Evolutionary conservation across 2,329 filamentous ascomycete genomes (phyloP).

Genomic region (Mollisia scopiformis): DNA sequence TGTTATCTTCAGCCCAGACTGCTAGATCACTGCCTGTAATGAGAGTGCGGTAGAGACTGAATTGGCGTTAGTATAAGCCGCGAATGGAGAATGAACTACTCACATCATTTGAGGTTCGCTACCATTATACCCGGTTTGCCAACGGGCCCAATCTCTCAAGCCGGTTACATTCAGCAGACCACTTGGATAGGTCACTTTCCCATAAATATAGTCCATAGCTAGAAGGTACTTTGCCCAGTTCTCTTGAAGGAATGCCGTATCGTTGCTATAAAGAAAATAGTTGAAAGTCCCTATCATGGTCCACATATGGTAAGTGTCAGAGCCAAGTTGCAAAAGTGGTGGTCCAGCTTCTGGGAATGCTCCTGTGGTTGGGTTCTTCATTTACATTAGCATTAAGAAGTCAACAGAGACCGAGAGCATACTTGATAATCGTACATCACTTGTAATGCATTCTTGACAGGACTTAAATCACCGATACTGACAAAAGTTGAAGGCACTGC

Average conservation of each 20-base stretch:
- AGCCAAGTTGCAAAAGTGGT: conserved; percentile 27
- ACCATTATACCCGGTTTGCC: conserved; percentile 31
- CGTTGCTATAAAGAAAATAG: conserved; percentile 59
- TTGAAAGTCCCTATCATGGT: conserved; percentile 62
- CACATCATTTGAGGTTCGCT: conserved; percentile 34
- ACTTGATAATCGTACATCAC: conserved; percentile 48
- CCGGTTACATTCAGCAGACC: conserved; percentile 36
- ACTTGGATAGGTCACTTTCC: conserved; percentile 41
- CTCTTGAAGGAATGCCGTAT: conserved; percentile 48
- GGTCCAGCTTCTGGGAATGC: conserved; percentile 33
- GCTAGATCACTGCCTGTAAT: conserved; percentile 50
- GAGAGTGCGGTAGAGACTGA: conserved; percentile 47
- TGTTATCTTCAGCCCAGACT: conserved; percentile 40
- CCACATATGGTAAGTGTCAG: conserved; percentile 61
- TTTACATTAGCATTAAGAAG: too few relatives aligned
- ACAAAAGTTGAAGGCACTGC: conserved; percentile 57
- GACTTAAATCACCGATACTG: conserved; percentile 54
- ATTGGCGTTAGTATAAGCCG: background rate
- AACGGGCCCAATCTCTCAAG: conserved; percentile 33
- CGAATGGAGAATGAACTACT: background rate
- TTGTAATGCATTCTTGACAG: conserved; percentile 47
- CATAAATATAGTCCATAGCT: conserved; percentile 49
- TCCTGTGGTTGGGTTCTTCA: conserved; percentile 24
- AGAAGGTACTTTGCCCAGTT: conserved; percentile 54
- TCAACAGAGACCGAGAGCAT: too few relatives aligned